Base-by-base conservation (phyloP, 306 rosid genomes). In the Dicorynia guianensis region DNA sequence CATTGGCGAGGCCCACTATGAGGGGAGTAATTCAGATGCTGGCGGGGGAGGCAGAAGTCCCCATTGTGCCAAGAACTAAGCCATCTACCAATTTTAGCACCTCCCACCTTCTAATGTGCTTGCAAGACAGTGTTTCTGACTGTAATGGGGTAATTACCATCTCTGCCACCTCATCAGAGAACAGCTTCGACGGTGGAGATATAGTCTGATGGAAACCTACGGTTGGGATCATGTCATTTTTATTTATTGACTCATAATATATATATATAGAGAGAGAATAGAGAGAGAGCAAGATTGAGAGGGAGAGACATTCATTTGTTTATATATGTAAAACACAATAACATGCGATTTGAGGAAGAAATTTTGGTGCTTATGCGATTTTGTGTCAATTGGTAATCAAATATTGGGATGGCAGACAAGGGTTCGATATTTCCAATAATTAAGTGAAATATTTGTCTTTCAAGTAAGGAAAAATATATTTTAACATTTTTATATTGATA, bases 111-210 rank as follows among this genome's bases (percentile, higher is more conserved):
- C 70, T 96, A 46, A 19, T 84, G 73, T 87, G 85, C 53, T 78
- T 92, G 84, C 99, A 96, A 60, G 99, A 96, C 74, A 90, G 96
- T 67, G 93, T 96, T 0, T 96, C 99, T 12, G 98, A 95, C 69
- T 87, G 87, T 35, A 92, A 94, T 77, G 97, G 83, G 20, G 69
- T 90, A 85, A 82, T 92, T 83, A 75, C 91, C 80, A 67, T 92
- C 63, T 86, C 97, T 56, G 67, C 91, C n/a, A 86, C 98, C 54
- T 72, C 96, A 17, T 89, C 98, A 0, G 96, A 89, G 14, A 54
- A 53, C 55, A 83, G 89, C 85, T 87, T 85, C 83, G 81, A 76
- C 13, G 91, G 83, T 15, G 85, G 39, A 39, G 85, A 90, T 67
- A 52, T 83, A 17, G 89, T 95, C 33, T 92, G 81, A 84, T 76